Conservation (phyloP, 2,329 filamentous ascomycete species). For the Beauveria brongniartii region DNA sequence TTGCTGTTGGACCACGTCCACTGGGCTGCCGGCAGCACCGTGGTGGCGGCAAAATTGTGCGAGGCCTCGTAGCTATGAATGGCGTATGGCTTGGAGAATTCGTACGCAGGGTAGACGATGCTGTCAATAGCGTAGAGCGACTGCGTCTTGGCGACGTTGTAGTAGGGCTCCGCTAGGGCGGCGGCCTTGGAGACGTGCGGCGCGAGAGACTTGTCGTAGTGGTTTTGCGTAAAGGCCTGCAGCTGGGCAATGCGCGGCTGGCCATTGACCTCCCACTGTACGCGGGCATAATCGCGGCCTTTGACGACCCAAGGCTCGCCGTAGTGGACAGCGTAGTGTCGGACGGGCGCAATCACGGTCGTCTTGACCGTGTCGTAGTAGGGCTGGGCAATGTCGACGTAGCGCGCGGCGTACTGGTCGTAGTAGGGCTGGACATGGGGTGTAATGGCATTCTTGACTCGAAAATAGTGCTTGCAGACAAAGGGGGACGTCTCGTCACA, state of each 20-base stretch:
- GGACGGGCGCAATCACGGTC: slow-evolving; percentile 60
- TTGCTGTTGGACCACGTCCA: slow-evolving; percentile 63
- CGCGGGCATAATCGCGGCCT: slow-evolving; percentile 55
- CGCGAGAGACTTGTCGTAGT: slow-evolving; percentile 64
- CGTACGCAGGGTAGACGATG: slow-evolving; percentile 67
- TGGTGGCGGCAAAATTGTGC: slow-evolving; percentile 58
- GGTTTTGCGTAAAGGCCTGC: slow-evolving; percentile 48
- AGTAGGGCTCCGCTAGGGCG: slow-evolving; percentile 60
- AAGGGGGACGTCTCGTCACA: slow-evolving; percentile 63
- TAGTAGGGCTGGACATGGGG: slow-evolving; percentile 85
- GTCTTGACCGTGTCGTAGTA: slow-evolving; percentile 61
- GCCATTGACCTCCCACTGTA: slow-evolving; percentile 72
- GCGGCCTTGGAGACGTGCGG: slow-evolving; percentile 63
- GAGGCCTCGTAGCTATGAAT: slow-evolving; percentile 58
- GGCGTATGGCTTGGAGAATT: slow-evolving; percentile 65
- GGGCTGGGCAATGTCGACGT: slow-evolving; percentile 67
- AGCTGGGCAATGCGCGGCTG: slow-evolving; percentile 66
- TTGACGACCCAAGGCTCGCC: slow-evolving; percentile 65
- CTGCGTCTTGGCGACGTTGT: slow-evolving; percentile 54
- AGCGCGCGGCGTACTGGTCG: slow-evolving; percentile 71
- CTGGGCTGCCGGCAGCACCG: slow-evolving; percentile 62
- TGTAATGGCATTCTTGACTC: slow-evolving; percentile 51
- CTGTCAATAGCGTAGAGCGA: slow-evolving; percentile 62
- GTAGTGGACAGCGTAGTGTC: slow-evolving; percentile 60
- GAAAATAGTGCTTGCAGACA: slow-evolving; percentile 78